phyloP scores from a whole-genome alignment of 305 asterid species.

The Coffea humblotiana region DNA sequence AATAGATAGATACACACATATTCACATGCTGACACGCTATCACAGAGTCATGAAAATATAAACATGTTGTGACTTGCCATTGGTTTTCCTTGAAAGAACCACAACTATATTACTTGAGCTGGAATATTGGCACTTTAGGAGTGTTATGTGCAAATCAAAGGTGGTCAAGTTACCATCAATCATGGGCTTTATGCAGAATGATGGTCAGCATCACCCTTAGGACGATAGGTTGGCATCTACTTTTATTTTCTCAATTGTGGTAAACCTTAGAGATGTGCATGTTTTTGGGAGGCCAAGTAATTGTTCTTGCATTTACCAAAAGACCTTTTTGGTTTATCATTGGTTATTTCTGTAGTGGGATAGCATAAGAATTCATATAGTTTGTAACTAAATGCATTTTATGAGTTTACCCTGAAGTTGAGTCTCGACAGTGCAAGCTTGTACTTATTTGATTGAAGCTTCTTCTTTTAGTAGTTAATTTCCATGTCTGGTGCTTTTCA shows the following conservation, averaged over 20 bases:
- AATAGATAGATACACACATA: background rate
- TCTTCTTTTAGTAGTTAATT: background rate
- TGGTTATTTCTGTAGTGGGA: background rate
- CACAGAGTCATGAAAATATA: background rate
- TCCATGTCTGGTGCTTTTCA: background rate
- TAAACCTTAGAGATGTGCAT: background rate
- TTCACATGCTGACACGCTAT: background rate
- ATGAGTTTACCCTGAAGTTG: background rate
- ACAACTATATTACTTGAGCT: background rate
- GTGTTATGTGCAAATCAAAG: background rate
- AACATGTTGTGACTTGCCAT: background rate
- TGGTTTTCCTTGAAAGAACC: constrained; percentile 6
- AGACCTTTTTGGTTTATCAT: background rate
- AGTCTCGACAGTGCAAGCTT: background rate
- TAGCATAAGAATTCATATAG: background rate
- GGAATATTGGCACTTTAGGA: background rate
- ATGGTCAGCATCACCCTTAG: background rate
- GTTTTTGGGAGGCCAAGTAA: background rate
- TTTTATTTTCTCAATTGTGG: background rate
- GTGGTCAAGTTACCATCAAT: background rate
- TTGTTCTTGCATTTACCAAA: background rate
- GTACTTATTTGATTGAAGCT: background rate
- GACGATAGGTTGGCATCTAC: background rate
- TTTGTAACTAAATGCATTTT: background rate
- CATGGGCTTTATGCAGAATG: background rate